phyloP scores from a whole-genome alignment of 495 filamentous ascomycete genomes.

The Penicillium ochrochloron region DNA sequence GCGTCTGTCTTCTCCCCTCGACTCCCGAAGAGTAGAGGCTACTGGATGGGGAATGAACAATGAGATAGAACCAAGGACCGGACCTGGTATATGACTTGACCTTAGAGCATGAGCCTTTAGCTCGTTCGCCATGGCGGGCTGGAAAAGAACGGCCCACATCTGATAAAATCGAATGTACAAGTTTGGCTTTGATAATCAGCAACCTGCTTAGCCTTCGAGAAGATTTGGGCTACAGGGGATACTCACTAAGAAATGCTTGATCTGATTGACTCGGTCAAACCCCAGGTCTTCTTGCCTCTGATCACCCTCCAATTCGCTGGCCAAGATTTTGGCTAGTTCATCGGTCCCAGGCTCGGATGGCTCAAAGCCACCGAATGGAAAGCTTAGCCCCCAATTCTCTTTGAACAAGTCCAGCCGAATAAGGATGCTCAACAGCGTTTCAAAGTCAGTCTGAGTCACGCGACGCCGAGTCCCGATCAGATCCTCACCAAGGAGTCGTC shows the following conservation, averaged over 20 bases:
- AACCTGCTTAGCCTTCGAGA: neutral
- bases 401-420: neutral
- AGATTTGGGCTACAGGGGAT: neutral
- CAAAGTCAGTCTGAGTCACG: neutral
- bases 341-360: neutral
- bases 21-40: neutral
- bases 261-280: neutral
- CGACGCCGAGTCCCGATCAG: neutral
- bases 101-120: neutral
- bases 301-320: neutral
- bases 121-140: neutral
- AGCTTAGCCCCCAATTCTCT: neutral
- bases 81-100: neutral
- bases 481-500: neutral
- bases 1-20: neutral
- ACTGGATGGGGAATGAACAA: neutral
- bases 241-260: neutral
- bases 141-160: neutral
- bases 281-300: neutral
- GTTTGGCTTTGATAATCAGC: neutral
- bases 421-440: neutral
- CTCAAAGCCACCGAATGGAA: neutral
- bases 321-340: neutral
- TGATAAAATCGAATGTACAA: neutral
- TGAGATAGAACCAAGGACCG: neutral